These are phyloP conservation scores for Cytospora chrysosperma DNA, from an alignment of 2,329 filamentous ascomycete genomes.

Conservation along the genomic window DNA sequence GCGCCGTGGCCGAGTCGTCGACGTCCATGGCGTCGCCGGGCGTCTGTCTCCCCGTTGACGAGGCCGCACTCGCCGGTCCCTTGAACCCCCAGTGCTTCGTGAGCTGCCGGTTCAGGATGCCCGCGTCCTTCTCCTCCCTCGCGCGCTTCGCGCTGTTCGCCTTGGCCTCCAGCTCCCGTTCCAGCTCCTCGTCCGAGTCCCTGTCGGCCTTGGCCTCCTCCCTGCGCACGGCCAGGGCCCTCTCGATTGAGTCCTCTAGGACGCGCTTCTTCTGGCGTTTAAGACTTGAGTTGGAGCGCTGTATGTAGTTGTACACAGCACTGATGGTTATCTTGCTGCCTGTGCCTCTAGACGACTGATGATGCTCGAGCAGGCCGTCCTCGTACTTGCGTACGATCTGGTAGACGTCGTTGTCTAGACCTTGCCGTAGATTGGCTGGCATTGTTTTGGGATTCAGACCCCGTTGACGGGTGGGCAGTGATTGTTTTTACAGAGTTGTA, in stretches of 20 bases:
- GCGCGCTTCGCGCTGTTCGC: constrained; percentile 28
- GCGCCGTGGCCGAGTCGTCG: constrained; percentile 29
- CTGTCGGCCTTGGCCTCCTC: constrained; percentile 59
- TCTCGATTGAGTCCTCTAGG: constrained; percentile 81
- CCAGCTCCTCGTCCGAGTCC: constrained; percentile 46
- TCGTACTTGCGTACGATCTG: constrained; percentile 76
- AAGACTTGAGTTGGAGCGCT: constrained; percentile 81
- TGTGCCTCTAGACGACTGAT: constrained; percentile 25
- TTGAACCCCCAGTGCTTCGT: constrained; percentile 41
- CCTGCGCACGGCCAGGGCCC: constrained; percentile 72
- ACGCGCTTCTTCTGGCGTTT: constrained; percentile 78
- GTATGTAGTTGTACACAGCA: constrained; percentile 75
- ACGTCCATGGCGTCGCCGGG: constrained; percentile 27
- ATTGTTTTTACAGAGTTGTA: not conserved
- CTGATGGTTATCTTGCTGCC: constrained; percentile 50
- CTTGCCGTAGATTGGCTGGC: constrained; percentile 46
- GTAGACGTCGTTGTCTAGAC: constrained; percentile 71
- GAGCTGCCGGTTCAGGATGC: constrained; percentile 42
- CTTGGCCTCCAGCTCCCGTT: constrained; percentile 32
- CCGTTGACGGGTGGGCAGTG: not conserved
- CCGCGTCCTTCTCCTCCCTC: constrained; percentile 29
- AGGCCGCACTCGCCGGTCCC: constrained; percentile 4
- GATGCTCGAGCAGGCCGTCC: constrained; percentile 48
- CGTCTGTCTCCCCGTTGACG: constrained; percentile 26
- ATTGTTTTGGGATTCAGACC: constrained; percentile 2